phyloP scores from a whole-genome alignment of 306 rosid genomes.

The Pyrus betulifolia region DNA sequence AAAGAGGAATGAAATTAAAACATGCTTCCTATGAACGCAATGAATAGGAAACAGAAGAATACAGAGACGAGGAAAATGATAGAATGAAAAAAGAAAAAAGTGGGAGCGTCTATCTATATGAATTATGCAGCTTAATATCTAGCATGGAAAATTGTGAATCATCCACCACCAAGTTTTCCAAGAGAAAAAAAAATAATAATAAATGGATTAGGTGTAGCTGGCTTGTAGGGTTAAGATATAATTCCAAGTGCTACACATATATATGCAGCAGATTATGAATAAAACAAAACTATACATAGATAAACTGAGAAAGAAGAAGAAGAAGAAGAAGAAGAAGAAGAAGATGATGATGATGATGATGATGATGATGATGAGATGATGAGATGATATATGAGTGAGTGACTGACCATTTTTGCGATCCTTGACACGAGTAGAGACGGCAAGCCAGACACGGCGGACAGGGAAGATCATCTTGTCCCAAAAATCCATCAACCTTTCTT shows the following conservation, averaged over 20 bases:
- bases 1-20: background rate
- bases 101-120: background rate
- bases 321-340: background rate
- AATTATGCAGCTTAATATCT: background rate
- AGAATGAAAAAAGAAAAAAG: background rate
- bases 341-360: background rate
- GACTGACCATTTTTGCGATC: slow-evolving; percentile 46
- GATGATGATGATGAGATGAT: background rate
- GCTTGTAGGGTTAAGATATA: too few relatives aligned
- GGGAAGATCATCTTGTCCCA: slow-evolving; percentile 65
- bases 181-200: background rate
- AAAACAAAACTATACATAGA: background rate
- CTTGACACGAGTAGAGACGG: slow-evolving; percentile 62
- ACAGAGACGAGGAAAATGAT: background rate
- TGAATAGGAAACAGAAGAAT: background rate
- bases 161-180: background rate
- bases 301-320: background rate
- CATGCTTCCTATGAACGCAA: background rate
- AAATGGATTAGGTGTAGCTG: too few relatives aligned
- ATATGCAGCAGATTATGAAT: background rate
- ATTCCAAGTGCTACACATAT: too few relatives aligned
- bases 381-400: background rate
- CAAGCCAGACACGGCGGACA: slow-evolving; percentile 59
- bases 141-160: background rate
- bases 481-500: slow-evolving; percentile 43